phyloP scores from a whole-genome alignment of 2,329 filamentous ascomycete species.

The Trichoderma harzianum region DNA sequence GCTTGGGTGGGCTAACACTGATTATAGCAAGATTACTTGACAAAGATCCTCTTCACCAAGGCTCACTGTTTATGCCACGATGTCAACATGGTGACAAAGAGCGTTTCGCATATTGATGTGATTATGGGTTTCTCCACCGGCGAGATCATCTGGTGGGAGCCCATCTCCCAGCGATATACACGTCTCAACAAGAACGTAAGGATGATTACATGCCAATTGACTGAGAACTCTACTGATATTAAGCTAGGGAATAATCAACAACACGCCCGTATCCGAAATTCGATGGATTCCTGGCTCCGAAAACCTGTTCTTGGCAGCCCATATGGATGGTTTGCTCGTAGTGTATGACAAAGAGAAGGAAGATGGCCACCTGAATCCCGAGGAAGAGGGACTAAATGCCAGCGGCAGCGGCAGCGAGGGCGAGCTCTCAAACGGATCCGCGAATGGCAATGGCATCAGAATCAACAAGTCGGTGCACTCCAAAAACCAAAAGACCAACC shows the following conservation, averaged over 20 bases:
- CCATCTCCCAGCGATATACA: conserved; percentile 91
- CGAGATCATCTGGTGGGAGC: conserved; percentile 98
- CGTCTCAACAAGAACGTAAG: conserved; percentile 90
- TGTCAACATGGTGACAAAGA: conserved; percentile 80
- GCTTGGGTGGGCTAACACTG: conserved; percentile 25
- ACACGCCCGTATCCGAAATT: conserved; percentile 80
- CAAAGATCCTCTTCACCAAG: conserved; percentile 95
- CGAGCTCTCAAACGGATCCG: conserved; percentile 33
- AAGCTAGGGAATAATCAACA: conserved; percentile 74
- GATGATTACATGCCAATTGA: not conserved
- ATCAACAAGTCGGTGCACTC: conserved; percentile 91
- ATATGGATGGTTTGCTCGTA: conserved; percentile 85
- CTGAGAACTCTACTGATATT: not conserved
- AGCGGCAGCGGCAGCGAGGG: conserved; percentile 64
- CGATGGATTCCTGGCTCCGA: conserved; percentile 94
- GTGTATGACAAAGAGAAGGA: conserved; percentile 99
- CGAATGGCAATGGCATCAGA: conserved; percentile 52
- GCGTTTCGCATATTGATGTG: conserved; percentile 75
- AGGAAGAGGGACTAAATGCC: conserved; percentile 60
- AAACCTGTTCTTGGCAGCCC: conserved; percentile 84
- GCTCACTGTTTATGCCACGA: conserved; percentile 94
- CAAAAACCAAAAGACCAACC: conserved; percentile 89
- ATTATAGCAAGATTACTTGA: conserved; percentile 75
- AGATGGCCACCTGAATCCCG: conserved; percentile 72
- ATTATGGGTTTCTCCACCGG: conserved; percentile 95